A percentile compares a stretch with the other conserved stretches of the same genome.
Evolutionary conservation across 208 protist species (phyloP).

Genomic region (Plasmodiophora brassicae): DNA sequence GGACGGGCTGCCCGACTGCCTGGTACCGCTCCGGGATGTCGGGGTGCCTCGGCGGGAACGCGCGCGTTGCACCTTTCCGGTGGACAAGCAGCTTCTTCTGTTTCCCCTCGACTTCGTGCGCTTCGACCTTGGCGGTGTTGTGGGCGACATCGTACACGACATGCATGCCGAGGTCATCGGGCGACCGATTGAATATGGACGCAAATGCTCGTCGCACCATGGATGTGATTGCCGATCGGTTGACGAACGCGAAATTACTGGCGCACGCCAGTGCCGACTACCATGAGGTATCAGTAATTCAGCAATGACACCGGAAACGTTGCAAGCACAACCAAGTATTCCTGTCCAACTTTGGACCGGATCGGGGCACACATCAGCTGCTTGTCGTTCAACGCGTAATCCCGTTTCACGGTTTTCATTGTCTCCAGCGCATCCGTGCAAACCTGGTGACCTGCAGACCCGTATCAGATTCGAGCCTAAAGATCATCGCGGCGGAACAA

Average conservation of each 20-base stretch:
- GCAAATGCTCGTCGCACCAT: slow-evolving; percentile 62
- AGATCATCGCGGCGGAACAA: too few species aligned
- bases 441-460: slow-evolving; percentile 82
- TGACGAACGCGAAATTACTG: slow-evolving; percentile 79
- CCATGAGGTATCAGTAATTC: neutral
- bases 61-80: slow-evolving; percentile 78
- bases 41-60: slow-evolving; percentile 74
- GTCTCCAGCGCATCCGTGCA: slow-evolving; percentile 49
- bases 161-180: slow-evolving; percentile 68
- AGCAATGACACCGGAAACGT: neutral
- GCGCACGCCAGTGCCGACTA: slow-evolving; percentile 65
- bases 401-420: neutral
- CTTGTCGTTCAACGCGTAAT: slow-evolving; percentile 64
- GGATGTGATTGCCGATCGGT: slow-evolving; percentile 72
- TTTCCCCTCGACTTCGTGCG: slow-evolving; percentile 65
- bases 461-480: too few species aligned
- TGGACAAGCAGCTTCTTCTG: slow-evolving; percentile 68
- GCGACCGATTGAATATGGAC: slow-evolving; percentile 57
- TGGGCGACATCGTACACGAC: slow-evolving; percentile 81
- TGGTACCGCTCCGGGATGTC: slow-evolving; percentile 73
- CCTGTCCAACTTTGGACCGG: slow-evolving; percentile 62
- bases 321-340: slow-evolving; percentile 59
- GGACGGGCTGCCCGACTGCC: slow-evolving; percentile 73
- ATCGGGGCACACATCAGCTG: slow-evolving; percentile 74
- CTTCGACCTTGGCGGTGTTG: slow-evolving; percentile 76